Evolutionary conservation across 2,329 filamentous ascomycete species (phyloP).

Genomic region (Penicillium freii): DNA sequence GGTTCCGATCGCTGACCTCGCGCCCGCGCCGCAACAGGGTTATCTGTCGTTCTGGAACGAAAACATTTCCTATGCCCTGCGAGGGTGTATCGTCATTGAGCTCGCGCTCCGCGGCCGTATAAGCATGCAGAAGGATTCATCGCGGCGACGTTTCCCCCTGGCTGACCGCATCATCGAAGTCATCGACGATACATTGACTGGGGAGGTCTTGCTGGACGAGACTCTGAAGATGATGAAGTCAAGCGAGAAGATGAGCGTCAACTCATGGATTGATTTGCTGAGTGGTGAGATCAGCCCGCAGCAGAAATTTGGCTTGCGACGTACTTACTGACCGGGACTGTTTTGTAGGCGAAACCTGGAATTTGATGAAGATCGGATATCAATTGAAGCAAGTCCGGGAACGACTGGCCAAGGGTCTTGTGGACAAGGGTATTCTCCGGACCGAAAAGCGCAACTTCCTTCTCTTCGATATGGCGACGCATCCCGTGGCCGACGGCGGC

Average conservation of each 20-base stretch:
- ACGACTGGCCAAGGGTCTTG: constrained; percentile 91
- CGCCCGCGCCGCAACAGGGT: constrained; percentile 56
- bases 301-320: not conserved
- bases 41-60: constrained; percentile 99
- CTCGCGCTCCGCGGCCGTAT: constrained; percentile 92
- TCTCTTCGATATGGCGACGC: constrained; percentile 99
- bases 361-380: constrained; percentile 99
- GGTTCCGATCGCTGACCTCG: constrained; percentile 24
- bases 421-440: constrained; percentile 96
- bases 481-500: constrained; percentile 91
- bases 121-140: constrained; percentile 97
- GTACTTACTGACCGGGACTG: constrained; percentile 15
- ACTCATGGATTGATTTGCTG: constrained; percentile 98
- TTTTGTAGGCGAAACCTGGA: constrained; percentile 89
- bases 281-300: constrained; percentile 64
- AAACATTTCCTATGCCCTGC: constrained; percentile 96
- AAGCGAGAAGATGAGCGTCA: constrained; percentile 99
- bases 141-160: constrained; percentile 84
- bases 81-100: constrained; percentile 97
- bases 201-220: constrained; percentile 95
- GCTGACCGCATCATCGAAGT: constrained; percentile 95
- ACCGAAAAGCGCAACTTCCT: constrained; percentile 99
- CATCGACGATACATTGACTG: constrained; percentile 91
- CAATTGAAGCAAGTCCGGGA: constrained; percentile 99
- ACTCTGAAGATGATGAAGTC: constrained; percentile 99